phyloP scores from a whole-genome alignment of 73 alveolate genomes.

The Effrenium voratum region DNA sequence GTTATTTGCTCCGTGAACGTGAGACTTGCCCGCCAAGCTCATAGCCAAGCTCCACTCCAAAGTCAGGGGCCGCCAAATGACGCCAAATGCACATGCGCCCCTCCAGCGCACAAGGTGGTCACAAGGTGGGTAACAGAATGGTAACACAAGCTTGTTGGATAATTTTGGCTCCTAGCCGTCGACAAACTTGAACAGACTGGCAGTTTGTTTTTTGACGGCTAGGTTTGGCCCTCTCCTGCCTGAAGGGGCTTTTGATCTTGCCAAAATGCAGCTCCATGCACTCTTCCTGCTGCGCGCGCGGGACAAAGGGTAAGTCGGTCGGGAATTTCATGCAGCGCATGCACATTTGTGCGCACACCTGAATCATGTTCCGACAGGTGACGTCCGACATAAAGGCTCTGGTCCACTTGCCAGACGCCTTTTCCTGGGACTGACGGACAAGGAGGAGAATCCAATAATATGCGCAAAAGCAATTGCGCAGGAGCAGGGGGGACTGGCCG shows the following conservation, averaged over 20 bases:
- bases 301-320: neutral
- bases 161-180: too few species aligned
- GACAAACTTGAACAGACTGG: too few species aligned
- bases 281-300: constrained; percentile 22
- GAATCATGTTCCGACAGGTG: neutral
- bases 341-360: constrained; percentile 21
- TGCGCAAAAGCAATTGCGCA: neutral
- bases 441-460: constrained; percentile 22
- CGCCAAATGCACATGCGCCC: too few species aligned
- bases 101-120: too few species aligned
- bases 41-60: too few species aligned
- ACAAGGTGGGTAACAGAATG: too few species aligned
- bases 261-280: constrained; percentile 24
- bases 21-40: too few species aligned
- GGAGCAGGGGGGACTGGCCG: neutral
- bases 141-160: too few species aligned
- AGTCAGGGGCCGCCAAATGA: too few species aligned
- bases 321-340: constrained; percentile 24
- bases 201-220: too few species aligned
- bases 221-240: too few species aligned
- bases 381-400: neutral
- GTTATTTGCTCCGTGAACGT: too few species aligned
- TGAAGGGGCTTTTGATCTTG: constrained; percentile 3
- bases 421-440: neutral
- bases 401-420: neutral